phyloP scores from a whole-genome alignment of 768 basidiomycete species.

The Trametes cingulata region DNA sequence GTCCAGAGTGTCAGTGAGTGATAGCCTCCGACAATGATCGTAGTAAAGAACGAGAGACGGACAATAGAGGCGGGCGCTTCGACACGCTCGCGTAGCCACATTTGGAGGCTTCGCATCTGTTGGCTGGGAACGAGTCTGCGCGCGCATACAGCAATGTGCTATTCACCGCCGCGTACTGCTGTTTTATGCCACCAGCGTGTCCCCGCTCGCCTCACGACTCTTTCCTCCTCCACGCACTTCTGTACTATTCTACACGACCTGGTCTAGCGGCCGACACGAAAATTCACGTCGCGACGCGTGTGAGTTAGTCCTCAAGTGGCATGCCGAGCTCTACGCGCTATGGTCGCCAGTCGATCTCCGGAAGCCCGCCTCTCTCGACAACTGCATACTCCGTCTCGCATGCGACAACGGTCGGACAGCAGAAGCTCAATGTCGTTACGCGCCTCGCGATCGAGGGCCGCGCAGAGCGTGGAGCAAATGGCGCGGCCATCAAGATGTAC shows the following conservation, averaged over 20 bases:
- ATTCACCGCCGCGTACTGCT: not conserved
- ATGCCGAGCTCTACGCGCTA: conserved; percentile 27
- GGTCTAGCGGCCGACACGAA: not conserved
- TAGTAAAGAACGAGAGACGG: conserved; percentile 4
- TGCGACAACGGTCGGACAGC: conserved; percentile 28
- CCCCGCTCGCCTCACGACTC: not conserved
- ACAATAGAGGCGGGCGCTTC: conserved; percentile 11
- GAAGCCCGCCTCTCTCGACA: conserved; percentile 34
- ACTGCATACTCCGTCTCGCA: conserved; percentile 22
- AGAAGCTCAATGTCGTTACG: conserved; percentile 67
- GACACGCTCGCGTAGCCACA: not conserved
- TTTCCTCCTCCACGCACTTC: not conserved
- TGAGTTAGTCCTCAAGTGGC: not conserved
- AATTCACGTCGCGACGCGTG: conserved; percentile 18
- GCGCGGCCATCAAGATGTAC: conserved; percentile 71
- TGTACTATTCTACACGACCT: not conserved
- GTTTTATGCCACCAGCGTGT: conserved; percentile 19
- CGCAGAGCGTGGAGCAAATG: conserved; percentile 64
- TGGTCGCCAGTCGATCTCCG: conserved; percentile 27
- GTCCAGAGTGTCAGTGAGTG: too few relatives aligned
- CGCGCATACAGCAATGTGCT: not conserved
- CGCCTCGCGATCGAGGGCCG: conserved; percentile 76
- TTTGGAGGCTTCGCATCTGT: not conserved
- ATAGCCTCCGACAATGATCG: not conserved
- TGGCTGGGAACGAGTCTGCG: conserved; percentile 13